Evolutionary conservation across 169 alveolate genomes (phyloP).

Genomic region (Eimeria tenella): DNA sequence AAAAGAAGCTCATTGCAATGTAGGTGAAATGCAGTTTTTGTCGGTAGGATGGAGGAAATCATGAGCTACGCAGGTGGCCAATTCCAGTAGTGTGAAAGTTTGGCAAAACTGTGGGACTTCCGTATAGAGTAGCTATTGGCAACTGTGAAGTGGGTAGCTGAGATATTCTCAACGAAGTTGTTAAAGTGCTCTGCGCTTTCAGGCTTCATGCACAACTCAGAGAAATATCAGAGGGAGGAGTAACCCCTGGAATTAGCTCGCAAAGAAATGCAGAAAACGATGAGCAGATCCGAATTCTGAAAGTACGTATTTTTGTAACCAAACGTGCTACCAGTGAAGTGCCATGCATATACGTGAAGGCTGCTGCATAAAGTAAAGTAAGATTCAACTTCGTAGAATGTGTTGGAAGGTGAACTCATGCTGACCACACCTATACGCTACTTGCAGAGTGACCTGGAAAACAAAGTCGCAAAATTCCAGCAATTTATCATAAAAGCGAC

Average conservation of each 20-base stretch:
- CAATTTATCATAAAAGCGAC: constrained; percentile 86
- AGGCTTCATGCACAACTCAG: constrained; percentile 78
- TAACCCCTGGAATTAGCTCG: constrained; percentile 17
- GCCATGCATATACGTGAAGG: background rate
- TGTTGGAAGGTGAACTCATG: background rate
- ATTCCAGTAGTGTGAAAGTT: too few species aligned
- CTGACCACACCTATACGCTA: background rate
- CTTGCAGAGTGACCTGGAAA: constrained; percentile 84
- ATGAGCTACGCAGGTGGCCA: too few species aligned
- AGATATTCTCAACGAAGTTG: background rate
- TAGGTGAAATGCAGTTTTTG: constrained; percentile 36
- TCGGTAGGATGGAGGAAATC: too few species aligned
- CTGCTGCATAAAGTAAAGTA: background rate
- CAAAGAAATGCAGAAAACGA: constrained; percentile 55
- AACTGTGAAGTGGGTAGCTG: background rate
- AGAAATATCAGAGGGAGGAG: constrained; percentile 76
- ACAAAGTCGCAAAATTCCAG: constrained; percentile 86
- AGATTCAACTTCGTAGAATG: background rate
- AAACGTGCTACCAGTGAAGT: background rate
- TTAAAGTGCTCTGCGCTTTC: background rate
- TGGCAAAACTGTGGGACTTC: too few species aligned
- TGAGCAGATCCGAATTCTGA: constrained; percentile 64
- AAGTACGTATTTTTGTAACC: constrained; percentile 18
- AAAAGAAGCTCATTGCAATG: constrained; percentile 85
- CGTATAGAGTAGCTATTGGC: background rate